Base-by-base conservation (phyloP, 2,329 filamentous ascomycete species). In the Claviceps purpurea region DNA sequence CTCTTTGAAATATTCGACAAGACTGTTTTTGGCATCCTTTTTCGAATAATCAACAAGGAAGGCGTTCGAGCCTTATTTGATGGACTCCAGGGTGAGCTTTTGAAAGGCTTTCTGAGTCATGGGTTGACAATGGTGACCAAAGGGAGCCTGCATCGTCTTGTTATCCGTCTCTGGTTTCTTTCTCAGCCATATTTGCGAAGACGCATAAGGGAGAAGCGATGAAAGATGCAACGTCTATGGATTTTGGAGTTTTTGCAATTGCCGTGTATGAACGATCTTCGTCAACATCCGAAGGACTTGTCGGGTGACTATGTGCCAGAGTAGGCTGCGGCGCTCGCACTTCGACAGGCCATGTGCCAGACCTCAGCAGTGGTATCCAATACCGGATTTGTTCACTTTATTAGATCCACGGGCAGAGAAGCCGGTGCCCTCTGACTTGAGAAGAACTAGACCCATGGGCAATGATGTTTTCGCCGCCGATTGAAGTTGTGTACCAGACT, bases 51-150 rank as follows among this genome's bases (percentile, higher is more conserved):
- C 37, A 75, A 73, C 46, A 73, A 70, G 0, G 87, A 95, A 61
- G 89, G 89, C 0, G 55, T 83, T 0, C 63, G 64, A 4, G 84
- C 82, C 0, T 68, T 95, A 8, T 95, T 94, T 62, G 79, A 85
- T 48, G 89, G 89, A 5, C 71, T 95, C 0, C 75, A 75, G 14
- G 86, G 82, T 4, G 87, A 94, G 66, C 74, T 95, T 3, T 67
- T 90, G 8, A 90, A 89, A 61, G 85, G 86, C 0, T 94, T 95
- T 69, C 83, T 95, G 60, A 83, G 81, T 22, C 89, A 95, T 61
- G 89, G 89, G 0, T 77, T 89, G 50, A 91, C 89, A 1, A 95
- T 95, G 87, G 71, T 91, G 51, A 81, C 87, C 54, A 95, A 95
- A 67, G 87, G 91, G 52, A 70, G 78, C 5, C 78, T 93, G 8